Evolutionary conservation across 345 rosid species (phyloP).

Genomic region (Iberis pinnata): DNA sequence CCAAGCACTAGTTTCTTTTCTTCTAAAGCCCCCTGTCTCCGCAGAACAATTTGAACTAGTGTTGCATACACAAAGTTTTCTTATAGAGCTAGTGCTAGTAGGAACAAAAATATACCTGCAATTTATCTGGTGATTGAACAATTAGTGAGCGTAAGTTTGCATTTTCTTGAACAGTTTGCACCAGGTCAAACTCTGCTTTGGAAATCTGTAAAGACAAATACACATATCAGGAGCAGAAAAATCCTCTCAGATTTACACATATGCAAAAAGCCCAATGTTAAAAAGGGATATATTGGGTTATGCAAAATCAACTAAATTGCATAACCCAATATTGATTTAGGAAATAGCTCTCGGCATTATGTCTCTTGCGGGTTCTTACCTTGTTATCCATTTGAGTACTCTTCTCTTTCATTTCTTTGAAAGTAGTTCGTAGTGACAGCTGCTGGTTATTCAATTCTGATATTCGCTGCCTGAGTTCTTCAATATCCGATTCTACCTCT

Average conservation of each 20-base stretch:
- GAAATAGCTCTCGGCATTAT: not conserved
- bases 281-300: too few species aligned
- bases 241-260: too few species aligned
- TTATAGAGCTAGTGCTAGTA: not conserved
- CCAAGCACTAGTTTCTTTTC: slow-evolving; percentile 63
- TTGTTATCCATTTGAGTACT: slow-evolving; percentile 50
- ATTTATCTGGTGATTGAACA: slow-evolving; percentile 90
- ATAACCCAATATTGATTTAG: not conserved
- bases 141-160: slow-evolving; percentile 67
- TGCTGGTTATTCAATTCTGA: slow-evolving; percentile 68
- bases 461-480: slow-evolving; percentile 58
- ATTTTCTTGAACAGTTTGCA: slow-evolving; percentile 79
- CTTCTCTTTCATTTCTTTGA: slow-evolving; percentile 57
- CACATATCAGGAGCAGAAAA: slow-evolving; percentile 9
- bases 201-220: slow-evolving; percentile 49
- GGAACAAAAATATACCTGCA: slow-evolving; percentile 48
- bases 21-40: slow-evolving; percentile 62
- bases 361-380: slow-evolving; percentile 30
- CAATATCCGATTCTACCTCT: slow-evolving; percentile 51
- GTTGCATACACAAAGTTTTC: not conserved
- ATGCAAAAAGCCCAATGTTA: too few species aligned
- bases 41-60: not conserved
- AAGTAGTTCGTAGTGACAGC: slow-evolving; percentile 50
- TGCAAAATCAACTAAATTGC: not conserved
- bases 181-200: slow-evolving; percentile 69